Percentiles rank a stretch among this genome's conserved stretches.
Conservation (phyloP, 2,329 filamentous ascomycete species). For the Magnaporthiopsis rhizophila region DNA sequence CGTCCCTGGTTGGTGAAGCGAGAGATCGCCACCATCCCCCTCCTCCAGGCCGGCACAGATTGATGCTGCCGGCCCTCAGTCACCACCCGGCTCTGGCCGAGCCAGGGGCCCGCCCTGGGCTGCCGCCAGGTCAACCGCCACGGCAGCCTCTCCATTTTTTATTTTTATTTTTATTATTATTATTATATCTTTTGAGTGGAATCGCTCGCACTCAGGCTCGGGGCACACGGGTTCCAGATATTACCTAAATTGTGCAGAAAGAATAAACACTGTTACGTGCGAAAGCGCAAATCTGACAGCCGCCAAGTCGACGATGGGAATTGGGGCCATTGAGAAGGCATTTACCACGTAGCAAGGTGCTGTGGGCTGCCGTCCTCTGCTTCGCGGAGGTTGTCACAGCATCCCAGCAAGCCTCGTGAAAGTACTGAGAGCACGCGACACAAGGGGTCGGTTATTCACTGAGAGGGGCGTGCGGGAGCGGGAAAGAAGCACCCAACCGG, state of each 20-base stretch:
- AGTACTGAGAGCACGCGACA: neutral
- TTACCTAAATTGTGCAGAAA: neutral
- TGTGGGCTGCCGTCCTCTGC: neutral
- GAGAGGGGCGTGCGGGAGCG: neutral
- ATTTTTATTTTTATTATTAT: neutral
- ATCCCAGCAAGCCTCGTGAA: neutral
- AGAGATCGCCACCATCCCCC: neutral
- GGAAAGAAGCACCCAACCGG: neutral
- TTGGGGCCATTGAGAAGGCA: neutral
- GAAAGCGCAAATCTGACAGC: neutral
- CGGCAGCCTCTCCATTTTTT: neutral
- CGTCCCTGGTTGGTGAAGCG: neutral
- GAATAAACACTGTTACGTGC: neutral
- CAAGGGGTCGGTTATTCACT: neutral
- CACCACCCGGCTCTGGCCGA: neutral
- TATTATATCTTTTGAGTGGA: neutral
- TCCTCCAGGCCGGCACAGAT: neutral
- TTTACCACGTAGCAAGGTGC: neutral
- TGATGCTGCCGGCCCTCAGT: neutral
- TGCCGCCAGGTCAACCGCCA: neutral
- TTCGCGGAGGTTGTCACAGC: neutral
- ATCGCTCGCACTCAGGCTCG: neutral
- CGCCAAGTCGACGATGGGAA: neutral
- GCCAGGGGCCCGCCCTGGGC: neutral
- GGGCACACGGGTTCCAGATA: neutral